A percentile compares a stretch with the other conserved stretches of the same genome.
These are phyloP conservation scores for Candida frijolesensis DNA, from an alignment of 1,139 yeast genomes.

Conservation along the genomic window DNA sequence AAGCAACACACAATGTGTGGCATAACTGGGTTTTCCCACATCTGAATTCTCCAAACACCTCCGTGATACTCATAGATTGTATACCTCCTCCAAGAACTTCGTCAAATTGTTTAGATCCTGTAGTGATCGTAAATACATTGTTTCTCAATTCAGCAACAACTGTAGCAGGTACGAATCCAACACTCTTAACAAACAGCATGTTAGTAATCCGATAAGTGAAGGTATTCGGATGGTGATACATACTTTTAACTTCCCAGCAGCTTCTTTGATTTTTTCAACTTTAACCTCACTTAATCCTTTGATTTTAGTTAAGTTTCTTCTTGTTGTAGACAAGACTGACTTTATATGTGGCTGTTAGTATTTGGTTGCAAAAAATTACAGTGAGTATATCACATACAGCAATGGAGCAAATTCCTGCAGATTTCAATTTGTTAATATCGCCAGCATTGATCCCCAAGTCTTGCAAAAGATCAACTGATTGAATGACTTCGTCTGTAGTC, in stretches of 20 bases:
- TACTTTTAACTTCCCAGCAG: conserved; percentile 49
- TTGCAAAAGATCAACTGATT: conserved; percentile 54
- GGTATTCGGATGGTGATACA: conserved; percentile 6
- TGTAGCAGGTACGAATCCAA: conserved; percentile 58
- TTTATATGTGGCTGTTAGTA: conserved; percentile 18
- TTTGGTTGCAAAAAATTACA: background rate
- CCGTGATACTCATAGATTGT: conserved; percentile 62
- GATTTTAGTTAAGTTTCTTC: conserved; percentile 53
- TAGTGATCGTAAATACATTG: conserved; percentile 48
- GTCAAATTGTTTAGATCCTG: conserved; percentile 58
- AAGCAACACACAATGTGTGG: conserved; percentile 60
- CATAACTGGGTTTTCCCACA: conserved; percentile 65
- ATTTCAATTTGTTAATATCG: conserved; percentile 54
- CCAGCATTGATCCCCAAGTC: conserved; percentile 59
- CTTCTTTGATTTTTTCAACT: conserved; percentile 65
- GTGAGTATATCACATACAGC: conserved; percentile 35
- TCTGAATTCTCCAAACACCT: conserved; percentile 64
- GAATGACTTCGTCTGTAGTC: conserved; percentile 10
- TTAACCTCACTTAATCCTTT: conserved; percentile 60
- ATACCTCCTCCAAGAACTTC: conserved; percentile 60
- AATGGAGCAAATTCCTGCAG: conserved; percentile 56
- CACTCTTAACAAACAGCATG: conserved; percentile 6
- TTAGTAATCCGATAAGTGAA: background rate
- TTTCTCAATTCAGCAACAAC: conserved; percentile 52
- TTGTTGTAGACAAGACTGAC: conserved; percentile 56